Evolutionary conservation across 306 rosid genomes (phyloP).

Genomic region (Quercus gilva): DNA sequence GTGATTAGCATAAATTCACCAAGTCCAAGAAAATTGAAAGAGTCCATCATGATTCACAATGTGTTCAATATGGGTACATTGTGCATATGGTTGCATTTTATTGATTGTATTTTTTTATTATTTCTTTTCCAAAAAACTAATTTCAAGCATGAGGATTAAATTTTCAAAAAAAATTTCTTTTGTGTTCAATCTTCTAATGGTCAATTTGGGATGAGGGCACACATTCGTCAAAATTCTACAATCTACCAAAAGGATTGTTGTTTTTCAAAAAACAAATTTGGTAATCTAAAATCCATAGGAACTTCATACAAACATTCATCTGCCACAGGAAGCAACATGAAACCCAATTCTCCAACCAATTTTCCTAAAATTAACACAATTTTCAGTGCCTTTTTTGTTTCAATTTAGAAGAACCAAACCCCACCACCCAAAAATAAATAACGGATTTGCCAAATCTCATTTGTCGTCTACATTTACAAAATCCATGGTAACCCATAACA

Average conservation of each 20-base stretch:
- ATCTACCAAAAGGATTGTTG: background rate
- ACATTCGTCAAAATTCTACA: background rate
- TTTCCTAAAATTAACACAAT: conserved; percentile 6
- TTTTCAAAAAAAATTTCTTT: background rate
- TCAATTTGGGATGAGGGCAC: background rate
- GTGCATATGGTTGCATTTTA: background rate
- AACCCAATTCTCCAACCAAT: conserved; percentile 7
- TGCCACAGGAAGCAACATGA: background rate
- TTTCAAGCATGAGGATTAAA: background rate
- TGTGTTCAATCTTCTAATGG: background rate
- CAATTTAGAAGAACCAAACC: background rate
- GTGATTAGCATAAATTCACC: background rate
- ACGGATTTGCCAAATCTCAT: background rate
- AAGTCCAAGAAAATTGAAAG: background rate
- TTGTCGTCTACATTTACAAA: background rate
- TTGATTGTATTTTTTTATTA: background rate
- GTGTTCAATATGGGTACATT: background rate
- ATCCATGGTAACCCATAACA: no score
- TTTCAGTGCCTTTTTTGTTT: background rate
- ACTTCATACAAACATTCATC: background rate
- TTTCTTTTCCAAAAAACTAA: background rate
- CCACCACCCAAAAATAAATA: background rate
- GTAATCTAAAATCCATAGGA: background rate
- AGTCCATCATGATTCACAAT: background rate
- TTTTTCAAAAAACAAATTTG: background rate